phyloP scores from a whole-genome alignment of 2,329 filamentous ascomycete species.

The Colletotrichum sp. region DNA sequence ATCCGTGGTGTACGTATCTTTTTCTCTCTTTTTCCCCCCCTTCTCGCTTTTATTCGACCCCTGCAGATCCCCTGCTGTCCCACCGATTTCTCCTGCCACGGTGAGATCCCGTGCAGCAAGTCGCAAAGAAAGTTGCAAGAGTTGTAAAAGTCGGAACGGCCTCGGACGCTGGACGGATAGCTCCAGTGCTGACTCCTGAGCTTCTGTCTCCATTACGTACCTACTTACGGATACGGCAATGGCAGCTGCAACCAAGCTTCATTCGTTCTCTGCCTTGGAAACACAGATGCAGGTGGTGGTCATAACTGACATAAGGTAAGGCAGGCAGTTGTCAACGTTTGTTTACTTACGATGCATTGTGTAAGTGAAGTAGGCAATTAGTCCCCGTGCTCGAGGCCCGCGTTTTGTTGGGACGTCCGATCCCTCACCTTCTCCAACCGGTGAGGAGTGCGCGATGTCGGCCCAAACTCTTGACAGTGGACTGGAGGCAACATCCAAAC shows the following conservation, averaged over 20 bases:
- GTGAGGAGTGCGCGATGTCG: conserved; percentile 5
- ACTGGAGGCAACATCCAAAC: background rate
- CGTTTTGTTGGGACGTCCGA: conserved; percentile 16
- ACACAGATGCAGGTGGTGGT: background rate
- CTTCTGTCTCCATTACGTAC: background rate
- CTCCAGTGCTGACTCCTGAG: background rate
- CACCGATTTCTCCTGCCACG: background rate
- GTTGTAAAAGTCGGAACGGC: background rate
- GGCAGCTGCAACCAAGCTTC: background rate
- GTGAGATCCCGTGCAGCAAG: background rate
- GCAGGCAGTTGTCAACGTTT: background rate
- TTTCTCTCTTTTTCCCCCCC: background rate
- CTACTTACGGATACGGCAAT: background rate
- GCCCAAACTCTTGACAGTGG: background rate
- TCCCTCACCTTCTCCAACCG: conserved; percentile 6
- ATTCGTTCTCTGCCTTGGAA: background rate
- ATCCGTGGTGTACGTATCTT: background rate
- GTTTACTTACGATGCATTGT: background rate
- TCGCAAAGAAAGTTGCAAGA: background rate
- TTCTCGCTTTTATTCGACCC: background rate
- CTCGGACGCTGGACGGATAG: background rate
- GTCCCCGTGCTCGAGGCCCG: background rate
- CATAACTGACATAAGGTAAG: background rate
- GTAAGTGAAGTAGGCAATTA: background rate
- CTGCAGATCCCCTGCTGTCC: background rate